A percentile compares a stretch with the other conserved stretches of the same genome.
Evolutionary conservation across 1,139 yeast species (phyloP).

Genomic region (Meyerozyma sp.): DNA sequence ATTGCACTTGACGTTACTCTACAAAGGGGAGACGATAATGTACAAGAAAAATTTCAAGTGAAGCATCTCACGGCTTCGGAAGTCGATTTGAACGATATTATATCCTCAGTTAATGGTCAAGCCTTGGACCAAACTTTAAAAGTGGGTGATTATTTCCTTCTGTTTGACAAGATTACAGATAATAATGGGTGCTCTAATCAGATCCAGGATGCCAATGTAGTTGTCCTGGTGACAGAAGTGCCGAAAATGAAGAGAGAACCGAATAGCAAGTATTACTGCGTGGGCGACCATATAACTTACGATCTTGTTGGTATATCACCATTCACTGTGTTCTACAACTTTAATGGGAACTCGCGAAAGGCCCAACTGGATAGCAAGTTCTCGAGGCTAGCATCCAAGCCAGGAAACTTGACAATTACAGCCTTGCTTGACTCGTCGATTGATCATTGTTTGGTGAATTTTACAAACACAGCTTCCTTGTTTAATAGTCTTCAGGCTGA

Average conservation of each 20-base stretch:
- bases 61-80: conserved; percentile 4
- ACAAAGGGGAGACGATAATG: conserved; percentile 6
- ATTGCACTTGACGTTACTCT: conserved; percentile 51
- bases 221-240: conserved; percentile 64
- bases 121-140: conserved; percentile 9
- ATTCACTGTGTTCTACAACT: conserved; percentile 66
- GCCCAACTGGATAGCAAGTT: conserved; percentile 59
- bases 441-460: conserved; percentile 60
- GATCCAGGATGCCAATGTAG: conserved; percentile 28
- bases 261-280: conserved; percentile 59
- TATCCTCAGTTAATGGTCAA: conserved; percentile 13
- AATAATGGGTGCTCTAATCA: conserved; percentile 61
- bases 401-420: conserved; percentile 68
- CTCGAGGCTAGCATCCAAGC: conserved; percentile 70
- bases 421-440: conserved; percentile 75
- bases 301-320: conserved; percentile 78
- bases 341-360: conserved; percentile 56
- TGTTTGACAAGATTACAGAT: conserved; percentile 56
- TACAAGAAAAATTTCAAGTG: conserved; percentile 29
- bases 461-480: conserved; percentile 33
- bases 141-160: conserved; percentile 53
- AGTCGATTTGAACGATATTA: conserved; percentile 11
- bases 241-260: conserved; percentile 54
- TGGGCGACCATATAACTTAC: conserved; percentile 83
- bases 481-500: conserved; percentile 41